Evolutionary conservation across 352 stramenopile species (phyloP).

Genomic region (Peronospora belbahrii): DNA sequence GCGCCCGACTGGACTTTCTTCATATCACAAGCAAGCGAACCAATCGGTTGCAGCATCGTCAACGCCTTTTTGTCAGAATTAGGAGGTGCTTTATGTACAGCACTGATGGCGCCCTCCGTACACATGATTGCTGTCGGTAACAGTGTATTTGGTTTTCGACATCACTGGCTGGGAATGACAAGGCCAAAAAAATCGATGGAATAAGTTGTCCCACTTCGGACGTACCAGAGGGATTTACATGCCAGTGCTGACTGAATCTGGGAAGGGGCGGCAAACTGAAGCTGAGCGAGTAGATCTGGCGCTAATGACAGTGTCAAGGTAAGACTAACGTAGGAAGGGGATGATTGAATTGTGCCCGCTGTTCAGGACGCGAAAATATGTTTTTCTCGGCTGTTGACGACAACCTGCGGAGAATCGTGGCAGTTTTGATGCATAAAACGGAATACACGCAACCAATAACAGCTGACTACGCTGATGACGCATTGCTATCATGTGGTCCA

Average conservation of each 20-base stretch:
- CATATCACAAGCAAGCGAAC: neutral
- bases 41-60: neutral
- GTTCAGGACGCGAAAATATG: too few relatives aligned
- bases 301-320: too few relatives aligned
- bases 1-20: neutral
- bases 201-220: conserved; percentile 4
- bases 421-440: conserved; percentile 7
- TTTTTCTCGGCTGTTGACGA: neutral
- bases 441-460: conserved; percentile 5
- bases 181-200: conserved; percentile 3
- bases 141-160: neutral
- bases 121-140: neutral
- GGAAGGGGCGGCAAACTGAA: conserved; percentile 15
- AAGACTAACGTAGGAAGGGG: too few relatives aligned
- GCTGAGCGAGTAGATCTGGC: neutral
- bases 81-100: neutral
- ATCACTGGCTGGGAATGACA: neutral
- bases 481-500: conserved; percentile 9
- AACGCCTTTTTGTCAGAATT: neutral
- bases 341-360: too few relatives aligned
- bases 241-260: conserved; percentile 4
- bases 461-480: conserved; percentile 13
- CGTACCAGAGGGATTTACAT: too few relatives aligned
- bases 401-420: conserved; percentile 4
- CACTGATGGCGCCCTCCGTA: neutral